Evolutionary conservation across 2,329 filamentous ascomycete genomes (phyloP), one percentile per base, ranked within the genome.

Genomic region (Thielaviopsis punctulata): DNA sequence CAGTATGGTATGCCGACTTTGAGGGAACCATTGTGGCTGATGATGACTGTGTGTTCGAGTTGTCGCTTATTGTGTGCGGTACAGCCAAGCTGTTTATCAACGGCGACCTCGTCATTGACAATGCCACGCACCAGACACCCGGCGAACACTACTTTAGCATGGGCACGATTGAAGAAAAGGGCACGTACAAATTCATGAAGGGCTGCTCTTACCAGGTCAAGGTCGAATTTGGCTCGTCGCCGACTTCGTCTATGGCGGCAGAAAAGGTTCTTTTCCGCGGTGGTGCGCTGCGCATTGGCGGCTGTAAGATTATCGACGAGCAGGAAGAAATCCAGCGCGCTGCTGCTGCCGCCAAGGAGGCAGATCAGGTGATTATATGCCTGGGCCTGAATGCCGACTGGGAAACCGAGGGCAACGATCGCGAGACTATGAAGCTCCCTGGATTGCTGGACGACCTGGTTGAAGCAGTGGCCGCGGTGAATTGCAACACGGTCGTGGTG

Each of bases 361-460:
- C 81, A 1, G 84, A 90, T 53, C 82, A 89, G 61, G 86, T 89
- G 47, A 73, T 92, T 56, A 70, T 92, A 51, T 84, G 85, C 61
- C 81, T 80, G 1, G 86, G 86, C 1, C 73, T 92, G 47, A 89
- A 88, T 60, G 76, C 75, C 36, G 84, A 90, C 61, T 90, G 84
- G 83, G 86, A 90, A 63, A 82, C 80, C 0, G 85, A 89, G 66
- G 84, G 84, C 27, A 71, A 76, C 39, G 87, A 95, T 65, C 79
- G 87, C 41, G 82, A 81, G 59, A 84, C 83, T 63, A 77, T 95
- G 63, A 83, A 81, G 23, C 71, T 93, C 0, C 90, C 87, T 66
- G 75, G 82, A 19, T 73, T 77, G 39, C 78, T 82, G 43, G 84
- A 92, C 59, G 72, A 76, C 18, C 67, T 94, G 52, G 84, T 90